Evolutionary conservation across 2,329 filamentous ascomycete genomes (phyloP).

Genomic region (Fusarium xylarioides): DNA sequence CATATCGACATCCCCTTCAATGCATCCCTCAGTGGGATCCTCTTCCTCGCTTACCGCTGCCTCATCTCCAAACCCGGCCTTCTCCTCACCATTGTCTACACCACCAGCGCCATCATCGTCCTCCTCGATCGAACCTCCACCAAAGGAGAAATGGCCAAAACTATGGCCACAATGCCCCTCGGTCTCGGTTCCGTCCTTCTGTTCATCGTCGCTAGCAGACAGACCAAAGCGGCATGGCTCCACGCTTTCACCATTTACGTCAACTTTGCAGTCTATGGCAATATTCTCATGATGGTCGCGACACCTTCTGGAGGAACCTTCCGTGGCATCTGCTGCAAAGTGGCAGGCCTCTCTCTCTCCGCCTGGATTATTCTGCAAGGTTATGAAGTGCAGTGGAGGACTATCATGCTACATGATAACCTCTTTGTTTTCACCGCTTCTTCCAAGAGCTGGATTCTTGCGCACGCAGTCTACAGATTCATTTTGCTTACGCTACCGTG

Average conservation of each 20-base stretch:
- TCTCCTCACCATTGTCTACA: neutral
- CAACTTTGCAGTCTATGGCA: neutral
- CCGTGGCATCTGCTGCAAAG: neutral
- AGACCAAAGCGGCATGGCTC: neutral
- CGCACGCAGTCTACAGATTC: neutral
- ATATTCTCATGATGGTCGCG: slow-evolving; percentile 1
- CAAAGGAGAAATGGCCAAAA: neutral
- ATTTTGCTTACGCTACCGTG: neutral
- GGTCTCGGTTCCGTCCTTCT: neutral
- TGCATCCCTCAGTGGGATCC: neutral
- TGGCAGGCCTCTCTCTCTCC: neutral
- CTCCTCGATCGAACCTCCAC: neutral
- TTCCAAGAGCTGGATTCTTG: neutral
- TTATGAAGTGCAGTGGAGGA: neutral
- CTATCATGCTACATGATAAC: neutral
- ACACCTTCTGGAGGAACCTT: neutral
- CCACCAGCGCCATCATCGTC: neutral
- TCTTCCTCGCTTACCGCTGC: neutral
- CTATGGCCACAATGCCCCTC: neutral
- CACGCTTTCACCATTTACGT: neutral
- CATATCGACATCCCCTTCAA: neutral
- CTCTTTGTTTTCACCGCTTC: neutral
- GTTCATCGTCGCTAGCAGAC: neutral
- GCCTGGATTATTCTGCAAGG: neutral
- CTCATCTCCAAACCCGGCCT: neutral